A percentile compares a stretch with the other conserved stretches of the same genome.
Conservation (phyloP, 1,284 basidiomycete genomes). For the Puccinia hordei region DNA sequence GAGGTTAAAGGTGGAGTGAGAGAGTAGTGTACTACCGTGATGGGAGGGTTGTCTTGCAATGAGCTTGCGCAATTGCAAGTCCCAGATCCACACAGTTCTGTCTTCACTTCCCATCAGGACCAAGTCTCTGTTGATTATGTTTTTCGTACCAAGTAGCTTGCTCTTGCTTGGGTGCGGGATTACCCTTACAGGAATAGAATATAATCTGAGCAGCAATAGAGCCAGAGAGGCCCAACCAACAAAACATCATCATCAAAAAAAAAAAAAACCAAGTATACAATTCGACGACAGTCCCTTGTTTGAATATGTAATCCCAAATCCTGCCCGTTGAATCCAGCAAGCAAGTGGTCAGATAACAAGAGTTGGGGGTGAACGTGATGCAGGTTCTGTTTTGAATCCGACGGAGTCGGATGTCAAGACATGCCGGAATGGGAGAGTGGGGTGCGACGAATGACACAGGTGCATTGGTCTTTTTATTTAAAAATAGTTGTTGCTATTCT, state of each 20-base stretch:
- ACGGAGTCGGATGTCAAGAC: not conserved
- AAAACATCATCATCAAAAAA: too few relatives aligned
- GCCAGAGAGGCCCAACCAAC: too few relatives aligned
- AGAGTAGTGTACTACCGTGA: slow-evolving; percentile 55
- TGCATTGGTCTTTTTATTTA: slow-evolving; percentile 91
- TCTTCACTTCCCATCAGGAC: slow-evolving; percentile 90
- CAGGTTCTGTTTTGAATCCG: slow-evolving; percentile 63
- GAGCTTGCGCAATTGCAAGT: slow-evolving; percentile 78
- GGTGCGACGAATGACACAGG: slow-evolving; percentile 66
- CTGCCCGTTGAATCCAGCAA: slow-evolving; percentile 90
- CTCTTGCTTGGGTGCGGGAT: slow-evolving; percentile 51
- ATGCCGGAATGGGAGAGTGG: not conserved
- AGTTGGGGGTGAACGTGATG: slow-evolving; percentile 87
- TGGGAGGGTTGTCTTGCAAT: slow-evolving; percentile 76
- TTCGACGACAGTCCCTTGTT: slow-evolving; percentile 75
- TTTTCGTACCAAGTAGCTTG: not conserved
- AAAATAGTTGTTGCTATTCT: too few relatives aligned
- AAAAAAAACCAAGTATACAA: slow-evolving; percentile 72
- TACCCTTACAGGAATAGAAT: slow-evolving; percentile 44
- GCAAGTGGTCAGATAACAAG: slow-evolving; percentile 79
- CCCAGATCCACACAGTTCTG: slow-evolving; percentile 82
- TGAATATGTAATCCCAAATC: slow-evolving; percentile 90
- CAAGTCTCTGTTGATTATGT: slow-evolving; percentile 63
- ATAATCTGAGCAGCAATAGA: too few relatives aligned
- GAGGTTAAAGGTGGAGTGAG: too few relatives aligned